Base-by-base conservation (phyloP, 345 rosid species). In the Camelina neglecta region DNA sequence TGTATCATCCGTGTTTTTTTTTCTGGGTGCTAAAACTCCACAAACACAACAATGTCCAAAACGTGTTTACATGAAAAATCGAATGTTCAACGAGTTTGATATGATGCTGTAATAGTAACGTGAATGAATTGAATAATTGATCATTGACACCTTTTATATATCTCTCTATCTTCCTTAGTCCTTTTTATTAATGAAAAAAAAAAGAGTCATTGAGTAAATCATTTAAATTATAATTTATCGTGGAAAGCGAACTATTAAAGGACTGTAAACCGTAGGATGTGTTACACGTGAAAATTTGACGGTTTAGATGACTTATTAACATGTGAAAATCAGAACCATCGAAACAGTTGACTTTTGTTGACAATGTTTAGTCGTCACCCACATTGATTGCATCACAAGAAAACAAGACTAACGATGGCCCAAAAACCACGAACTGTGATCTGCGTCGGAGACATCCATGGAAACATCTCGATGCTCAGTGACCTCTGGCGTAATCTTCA, bases 361-460 rank as follows among this genome's bases (percentile, higher is more conserved):
- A 5, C 60, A 12, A 7, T 15, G 41, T 15, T 24, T 55, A 44
- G n/a, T 12, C 8, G 9, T 29, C 5, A 5, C 23, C 13, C 24
- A 49, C 24, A 49, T 51, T 21, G 29, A 51, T 51, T 16, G 50
- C 36, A 8, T 4, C 33, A 4, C 7, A 45, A 36, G 36, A 60
- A 60, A 33, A 58, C 41, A 38, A 2, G 41, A 38, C 29, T 21
- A 10, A 26, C 11, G 29, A 39, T 70, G 75, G 60, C 23, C 47
- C 38, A 41, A 21, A 80, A 83, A 44, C 82, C 89, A 33, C 81
- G 84, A 71, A 83, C 86, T 0, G 89, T 87, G 58, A 81, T 87
- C 60, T 90, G 88, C 83, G 15, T 93, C 20, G 96, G 96, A 38
- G 98, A 93, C 85, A 82, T 93, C 84, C 96, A 93, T 68, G 96